Evolutionary conservation across 768 basidiomycete species (phyloP), one percentile per base, ranked within the genome.

Genomic region (Phaeolepiota aurea): DNA sequence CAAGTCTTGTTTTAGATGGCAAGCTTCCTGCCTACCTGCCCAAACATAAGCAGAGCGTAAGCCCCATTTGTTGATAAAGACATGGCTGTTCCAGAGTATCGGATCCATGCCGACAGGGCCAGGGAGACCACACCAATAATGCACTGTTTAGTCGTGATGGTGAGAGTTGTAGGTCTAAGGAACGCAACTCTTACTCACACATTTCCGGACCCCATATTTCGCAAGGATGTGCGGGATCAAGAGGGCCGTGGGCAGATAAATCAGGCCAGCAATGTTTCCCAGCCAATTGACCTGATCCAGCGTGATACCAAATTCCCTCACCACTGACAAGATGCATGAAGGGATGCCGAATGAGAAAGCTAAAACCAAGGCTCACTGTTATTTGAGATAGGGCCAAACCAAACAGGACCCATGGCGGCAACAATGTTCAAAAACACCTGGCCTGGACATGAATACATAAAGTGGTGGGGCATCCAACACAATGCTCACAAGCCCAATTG

Each of bases 361-460:
- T n/a, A n/a, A n/a, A n/a, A n/a, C n/a, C n/a, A n/a, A n/a, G n/a
- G 45, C 67, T 32, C 36, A 87, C 87, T 66, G 49, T 79, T 56
- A 31, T 77, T 78, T 0, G 87, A 66, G 40, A 92, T 89, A 2
- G 88, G 84, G 3, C 87, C 87, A 51, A 90, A 91, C 87, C 87
- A 91, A 3, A 82, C 72, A 74, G 77, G 79, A 4, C 71, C 61
- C 79, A 85, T 76, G 4, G 74, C 85, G 2, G 71, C 64, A 9
- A 78, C 69, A 30, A 81, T 54, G 40, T 78, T 82, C 21, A 89
- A 59, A 20, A 82, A 20, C 7, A 82, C 64, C 85, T 86, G 32
- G 5, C 23, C 13, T 35, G 10, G 14, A 7, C 12, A 35, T 35
- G 19, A 5, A 37, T 38, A 18, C 12, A 18, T 44, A 21, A 41